Evolutionary conservation across 306 rosid species (phyloP), one percentile per base, ranked within the genome.

Genomic region (Fragaria nilgerrensis): DNA sequence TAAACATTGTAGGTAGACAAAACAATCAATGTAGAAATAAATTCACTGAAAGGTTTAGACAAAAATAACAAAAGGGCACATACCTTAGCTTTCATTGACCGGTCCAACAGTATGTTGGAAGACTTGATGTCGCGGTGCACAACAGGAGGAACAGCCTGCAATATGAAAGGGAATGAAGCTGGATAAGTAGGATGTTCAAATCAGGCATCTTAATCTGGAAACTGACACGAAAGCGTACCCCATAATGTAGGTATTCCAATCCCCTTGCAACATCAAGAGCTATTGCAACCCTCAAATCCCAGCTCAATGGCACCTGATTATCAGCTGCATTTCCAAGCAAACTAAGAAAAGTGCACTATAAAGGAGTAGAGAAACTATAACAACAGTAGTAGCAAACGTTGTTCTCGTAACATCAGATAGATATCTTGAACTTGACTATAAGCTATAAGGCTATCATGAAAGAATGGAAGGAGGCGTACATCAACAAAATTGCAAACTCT

Each of bases 231-330:
- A 74, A 2, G n/a, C 58, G 3, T 61, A 75, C 70, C 78, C 70
- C 78, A 29, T 27, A 45, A 29, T 75, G 78, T 32, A 75, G 45
- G 32, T 61, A 75, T 11, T 75, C 78, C 78, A 61, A 19, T 27
- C 78, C 78, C 59, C 78, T 75, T 6, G 78, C 78, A 75, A 44
- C 50, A 32, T 75, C 78, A 61, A 75, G 70, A 75, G 78, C 59
- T 25, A 75, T 75, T 50, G 37, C 32, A 61, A 61, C 59, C 34
- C 78, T 61, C 78, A 74, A 74, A 61, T 74, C 78, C 78, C 78
- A 74, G 70, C 78, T 43, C 70, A 75, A 61, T 44, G 59, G 70
- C 78, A 41, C 50, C 15, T 59, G 77, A 16, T 16, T 23, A 43
- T 61, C 69, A 29, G 19, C 78, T 61, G 58, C 70, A 44, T 61